These are phyloP conservation scores for Pisolithus microcarpus DNA, from an alignment of 768 basidiomycete genomes.

Conservation along the genomic window DNA sequence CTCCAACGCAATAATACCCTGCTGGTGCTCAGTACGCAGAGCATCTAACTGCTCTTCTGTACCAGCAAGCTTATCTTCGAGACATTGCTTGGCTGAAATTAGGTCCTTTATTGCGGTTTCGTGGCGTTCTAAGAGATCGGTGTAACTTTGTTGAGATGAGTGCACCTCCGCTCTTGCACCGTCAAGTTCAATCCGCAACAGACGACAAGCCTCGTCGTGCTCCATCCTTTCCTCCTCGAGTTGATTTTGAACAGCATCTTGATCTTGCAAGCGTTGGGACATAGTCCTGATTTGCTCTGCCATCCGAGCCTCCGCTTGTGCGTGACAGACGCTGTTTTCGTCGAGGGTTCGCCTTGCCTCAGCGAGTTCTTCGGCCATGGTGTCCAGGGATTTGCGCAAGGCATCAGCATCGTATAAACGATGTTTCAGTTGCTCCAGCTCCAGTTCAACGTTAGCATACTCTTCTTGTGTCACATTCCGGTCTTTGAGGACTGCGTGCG, in stretches of 20 bases:
- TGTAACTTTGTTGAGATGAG: constrained; percentile 16
- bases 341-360: constrained; percentile 28
- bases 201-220: constrained; percentile 13
- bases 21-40: constrained; percentile 23
- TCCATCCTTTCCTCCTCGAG: constrained; percentile 3
- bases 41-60: constrained; percentile 14
- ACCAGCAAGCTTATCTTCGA: constrained; percentile 25
- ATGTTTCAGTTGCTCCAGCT: constrained; percentile 3
- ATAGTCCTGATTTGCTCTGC: constrained; percentile 21
- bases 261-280: constrained; percentile 12
- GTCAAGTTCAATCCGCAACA: constrained; percentile 21
- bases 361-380: constrained; percentile 29
- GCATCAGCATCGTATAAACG: constrained; percentile 26
- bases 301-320: constrained; percentile 25
- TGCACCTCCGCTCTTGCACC: constrained; percentile 16
- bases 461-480: constrained; percentile 1
- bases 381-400: constrained; percentile 32
- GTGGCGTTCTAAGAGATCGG: constrained; percentile 22
- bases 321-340: constrained; percentile 29
- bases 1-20: constrained; percentile 21
- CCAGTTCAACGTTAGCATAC: neutral
- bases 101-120: constrained; percentile 20
- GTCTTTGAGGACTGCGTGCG: constrained; percentile 2
- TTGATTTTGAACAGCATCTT: constrained; percentile 9
- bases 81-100: constrained; percentile 18